Evolutionary conservation across 2,329 filamentous ascomycete genomes (phyloP).

Genomic region (Leptosphaerulina australis): DNA sequence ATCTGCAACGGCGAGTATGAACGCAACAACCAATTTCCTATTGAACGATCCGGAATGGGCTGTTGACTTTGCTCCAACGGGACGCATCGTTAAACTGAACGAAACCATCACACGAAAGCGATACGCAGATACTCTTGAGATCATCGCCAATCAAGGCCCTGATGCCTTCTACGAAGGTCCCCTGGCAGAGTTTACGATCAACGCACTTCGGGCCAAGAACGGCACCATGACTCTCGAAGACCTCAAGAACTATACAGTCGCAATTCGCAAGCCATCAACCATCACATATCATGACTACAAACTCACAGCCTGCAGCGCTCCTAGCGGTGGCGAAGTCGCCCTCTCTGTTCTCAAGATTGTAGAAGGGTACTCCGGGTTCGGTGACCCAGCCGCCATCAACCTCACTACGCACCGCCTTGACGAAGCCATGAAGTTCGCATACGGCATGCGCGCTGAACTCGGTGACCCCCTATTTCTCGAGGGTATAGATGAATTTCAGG

Average conservation of each 20-base stretch:
- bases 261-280: constrained; percentile 64
- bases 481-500: constrained; percentile 68
- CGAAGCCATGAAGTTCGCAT: constrained; percentile 89
- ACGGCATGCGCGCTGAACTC: constrained; percentile 75
- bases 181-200: constrained; percentile 75
- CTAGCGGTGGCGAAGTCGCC: constrained; percentile 77
- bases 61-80: constrained; percentile 85
- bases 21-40: constrained; percentile 66
- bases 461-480: constrained; percentile 80
- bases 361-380: constrained; percentile 73
- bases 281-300: constrained; percentile 67
- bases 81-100: constrained; percentile 71
- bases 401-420: constrained; percentile 81
- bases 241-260: constrained; percentile 73
- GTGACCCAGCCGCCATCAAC: constrained; percentile 61
- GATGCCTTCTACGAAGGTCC: constrained; percentile 76
- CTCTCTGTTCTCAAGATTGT: constrained; percentile 81
- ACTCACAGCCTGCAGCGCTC: constrained; percentile 72
- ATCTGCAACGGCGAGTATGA: constrained; percentile 45
- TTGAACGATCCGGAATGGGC: constrained; percentile 79
- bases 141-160: constrained; percentile 73
- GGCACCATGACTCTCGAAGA: constrained; percentile 88
- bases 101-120: constrained; percentile 81
- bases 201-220: constrained; percentile 68
- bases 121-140: constrained; percentile 79